Percentiles rank a stretch among this genome's conserved stretches.
Evolutionary conservation across 805 yeast genomes (phyloP).

Genomic region (Monosporozyma siamensis): DNA sequence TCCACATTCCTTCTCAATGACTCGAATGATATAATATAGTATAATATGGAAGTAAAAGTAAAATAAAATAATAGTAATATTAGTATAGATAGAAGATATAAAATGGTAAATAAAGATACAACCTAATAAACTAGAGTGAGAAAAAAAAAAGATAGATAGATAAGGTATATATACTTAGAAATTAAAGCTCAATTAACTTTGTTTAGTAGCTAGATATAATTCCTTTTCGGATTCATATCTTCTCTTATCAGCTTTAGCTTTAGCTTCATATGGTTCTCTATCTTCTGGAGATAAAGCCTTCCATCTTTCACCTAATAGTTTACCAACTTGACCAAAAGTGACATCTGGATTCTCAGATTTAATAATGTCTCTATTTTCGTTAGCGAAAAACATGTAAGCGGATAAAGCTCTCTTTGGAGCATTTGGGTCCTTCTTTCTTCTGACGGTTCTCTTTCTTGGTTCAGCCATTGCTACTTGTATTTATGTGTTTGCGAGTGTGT

Average conservation of each 20-base stretch:
- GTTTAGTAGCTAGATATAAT: constrained; percentile 52
- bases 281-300: constrained; percentile 77
- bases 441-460: constrained; percentile 26
- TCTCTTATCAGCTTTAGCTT: constrained; percentile 94
- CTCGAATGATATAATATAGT: no score
- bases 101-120: neutral
- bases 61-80: constrained; percentile 12
- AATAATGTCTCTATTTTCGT: constrained; percentile 92
- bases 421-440: constrained; percentile 73
- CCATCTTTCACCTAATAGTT: constrained; percentile 93
- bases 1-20: constrained; percentile 37
- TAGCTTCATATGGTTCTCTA: constrained; percentile 81
- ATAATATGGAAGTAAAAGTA: no score
- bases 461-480: no score
- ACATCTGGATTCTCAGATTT: constrained; percentile 96
- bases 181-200: no score
- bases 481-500: no score
- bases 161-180: no score
- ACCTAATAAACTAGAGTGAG: no score
- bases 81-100: neutral
- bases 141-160: no score
- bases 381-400: constrained; percentile 98
- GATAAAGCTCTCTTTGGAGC: constrained; percentile 98
- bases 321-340: constrained; percentile 92
- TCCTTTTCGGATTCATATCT: constrained; percentile 96